Evolutionary conservation across 1,284 basidiomycete genomes (phyloP).

Genomic region (Tylopilus microsporus): DNA sequence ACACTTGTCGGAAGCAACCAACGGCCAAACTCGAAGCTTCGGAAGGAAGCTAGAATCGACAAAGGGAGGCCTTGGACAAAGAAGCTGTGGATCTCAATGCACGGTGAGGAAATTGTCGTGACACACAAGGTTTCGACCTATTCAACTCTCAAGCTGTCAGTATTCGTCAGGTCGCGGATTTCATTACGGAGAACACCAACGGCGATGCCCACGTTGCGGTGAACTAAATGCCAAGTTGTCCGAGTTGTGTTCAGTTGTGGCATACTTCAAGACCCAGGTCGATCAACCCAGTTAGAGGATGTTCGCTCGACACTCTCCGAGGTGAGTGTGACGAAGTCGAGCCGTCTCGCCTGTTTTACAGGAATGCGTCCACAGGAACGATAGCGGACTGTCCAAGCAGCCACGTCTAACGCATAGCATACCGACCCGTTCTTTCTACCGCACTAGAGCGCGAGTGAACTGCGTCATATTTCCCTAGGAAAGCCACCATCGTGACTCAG

Average conservation of each 20-base stretch:
- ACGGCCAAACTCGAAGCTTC: constrained; percentile 69
- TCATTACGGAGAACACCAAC: constrained; percentile 37
- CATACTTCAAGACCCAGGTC: constrained; percentile 74
- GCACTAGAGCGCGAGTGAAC: no score
- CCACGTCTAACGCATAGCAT: constrained; percentile 75
- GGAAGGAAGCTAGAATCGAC: constrained; percentile 75
- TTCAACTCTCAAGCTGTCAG: constrained; percentile 69
- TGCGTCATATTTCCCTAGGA: no score
- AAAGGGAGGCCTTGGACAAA: constrained; percentile 72
- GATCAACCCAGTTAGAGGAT: constrained; percentile 69
- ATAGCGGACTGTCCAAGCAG: constrained; percentile 63
- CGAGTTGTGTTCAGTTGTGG: constrained; percentile 76
- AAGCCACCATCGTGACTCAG: no score
- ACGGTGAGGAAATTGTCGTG: constrained; percentile 42
- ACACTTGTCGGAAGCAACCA: constrained; percentile 58
- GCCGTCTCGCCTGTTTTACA: neutral
- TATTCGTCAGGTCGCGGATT: constrained; percentile 66
- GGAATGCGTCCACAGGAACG: constrained; percentile 57
- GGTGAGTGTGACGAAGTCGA: constrained; percentile 33
- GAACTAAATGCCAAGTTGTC: constrained; percentile 58
- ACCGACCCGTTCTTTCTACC: constrained; percentile 56
- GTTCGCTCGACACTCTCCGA: constrained; percentile 62
- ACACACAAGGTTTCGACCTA: neutral
- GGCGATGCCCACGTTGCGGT: constrained; percentile 37
- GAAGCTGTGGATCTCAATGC: constrained; percentile 68